Evolutionary conservation across 2,329 filamentous ascomycete species (phyloP), one percentile per base, ranked within the genome.

Genomic region (Truncatella angustata): DNA sequence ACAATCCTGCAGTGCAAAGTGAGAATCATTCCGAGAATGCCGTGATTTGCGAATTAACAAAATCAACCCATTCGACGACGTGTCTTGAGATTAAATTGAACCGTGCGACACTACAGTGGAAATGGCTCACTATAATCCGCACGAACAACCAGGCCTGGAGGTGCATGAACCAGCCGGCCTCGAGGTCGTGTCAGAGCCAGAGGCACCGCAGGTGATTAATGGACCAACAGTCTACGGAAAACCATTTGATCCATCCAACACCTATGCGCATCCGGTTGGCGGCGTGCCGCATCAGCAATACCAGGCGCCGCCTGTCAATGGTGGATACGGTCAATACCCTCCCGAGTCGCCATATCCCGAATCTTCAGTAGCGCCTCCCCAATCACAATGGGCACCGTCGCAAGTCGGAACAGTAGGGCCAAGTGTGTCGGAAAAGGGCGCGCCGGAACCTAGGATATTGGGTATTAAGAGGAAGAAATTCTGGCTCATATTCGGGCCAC

Each of bases 401-500:
- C 47, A 50, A 14, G 26, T 32, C 14, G 36, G 36, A 9, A 20
- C 47, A 16, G 4, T 20, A 28, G 35, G 36, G 14, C 47, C 47
- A 4, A 32, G 35, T 18, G 47, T 36, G n/a, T 48, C 50, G 24
- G 50, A 52, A 35, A 47, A 46, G 35, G 20, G 35, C n/a, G 7
- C 20, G 14, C 23, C 40, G 16, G 50, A 48, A 16, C 32, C 45
- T 21, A 58, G 5, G 16, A 58, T 64, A 39, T 40, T 61, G 11
- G 63, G 60, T 10, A 24, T 63, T 46, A 53, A 24, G 21, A 55
- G 42, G 40, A 59, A 50, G 51, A 61, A 39, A 9, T 65, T 63
- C 45, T 64, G 61, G 61, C 36, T 63, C 9, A 57, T 63, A 35
- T 54, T 62, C 20, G 59, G 57, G 1, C 62, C 62, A 14, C 49